Conservation (phyloP, 441 rosid species). For the Raphanus hybrid region DNA sequence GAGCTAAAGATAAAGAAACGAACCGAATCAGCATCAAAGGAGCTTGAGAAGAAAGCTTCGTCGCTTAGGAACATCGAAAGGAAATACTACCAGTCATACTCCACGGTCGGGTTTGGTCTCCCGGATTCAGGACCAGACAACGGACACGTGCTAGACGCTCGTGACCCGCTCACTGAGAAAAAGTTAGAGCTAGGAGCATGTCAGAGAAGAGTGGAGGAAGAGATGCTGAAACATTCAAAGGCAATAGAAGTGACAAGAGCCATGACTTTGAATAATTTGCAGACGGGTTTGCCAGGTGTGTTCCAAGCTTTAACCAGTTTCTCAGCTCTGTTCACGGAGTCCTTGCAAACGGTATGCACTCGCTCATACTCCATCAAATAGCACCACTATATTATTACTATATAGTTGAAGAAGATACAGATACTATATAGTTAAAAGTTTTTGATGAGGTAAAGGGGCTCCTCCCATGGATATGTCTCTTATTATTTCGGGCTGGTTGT, state of each 20-base stretch:
- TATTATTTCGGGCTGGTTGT: slow-evolving; percentile 6
- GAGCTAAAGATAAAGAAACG: slow-evolving; percentile 81
- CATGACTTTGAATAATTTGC: slow-evolving; percentile 83
- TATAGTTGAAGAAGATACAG: slow-evolving; percentile 27
- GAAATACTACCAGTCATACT: slow-evolving; percentile 89
- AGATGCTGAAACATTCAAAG: slow-evolving; percentile 83
- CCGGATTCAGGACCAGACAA: slow-evolving; percentile 72
- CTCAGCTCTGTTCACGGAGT: slow-evolving; percentile 73
- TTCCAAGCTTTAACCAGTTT: slow-evolving; percentile 89
- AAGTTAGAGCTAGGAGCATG: slow-evolving; percentile 83
- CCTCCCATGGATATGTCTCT: slow-evolving; percentile 6
- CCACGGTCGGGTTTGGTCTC: slow-evolving; percentile 81
- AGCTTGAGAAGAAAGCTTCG: slow-evolving; percentile 91
- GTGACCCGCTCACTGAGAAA: slow-evolving; percentile 87
- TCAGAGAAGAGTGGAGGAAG: slow-evolving; percentile 89
- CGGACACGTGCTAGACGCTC: slow-evolving; percentile 72
- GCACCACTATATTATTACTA: slow-evolving; percentile 26
- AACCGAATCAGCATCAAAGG: slow-evolving; percentile 75
- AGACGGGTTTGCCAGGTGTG: slow-evolving; percentile 93
- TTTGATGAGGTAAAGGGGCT: slow-evolving; percentile 15
- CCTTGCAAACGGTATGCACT: slow-evolving; percentile 69
- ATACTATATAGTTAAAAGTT: slow-evolving; percentile 21
- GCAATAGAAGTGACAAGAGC: slow-evolving; percentile 91
- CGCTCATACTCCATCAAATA: slow-evolving; percentile 80
- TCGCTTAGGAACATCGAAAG: slow-evolving; percentile 85